Evolutionary conservation across 306 rosid species (phyloP).

Genomic region (Acacia crassicarpa): DNA sequence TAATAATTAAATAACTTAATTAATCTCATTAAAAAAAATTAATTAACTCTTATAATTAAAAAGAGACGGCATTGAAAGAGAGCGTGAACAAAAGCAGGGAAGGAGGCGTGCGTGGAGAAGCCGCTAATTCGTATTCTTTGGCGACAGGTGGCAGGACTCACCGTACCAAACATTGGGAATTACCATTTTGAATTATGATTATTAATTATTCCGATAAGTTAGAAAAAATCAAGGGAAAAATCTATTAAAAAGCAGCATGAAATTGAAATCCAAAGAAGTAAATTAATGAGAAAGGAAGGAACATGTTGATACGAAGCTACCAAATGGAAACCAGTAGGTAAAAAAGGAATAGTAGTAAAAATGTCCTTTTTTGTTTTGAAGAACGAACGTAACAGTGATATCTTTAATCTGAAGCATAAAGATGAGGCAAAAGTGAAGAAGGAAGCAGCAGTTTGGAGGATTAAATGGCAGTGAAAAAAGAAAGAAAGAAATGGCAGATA

Average conservation of each 20-base stretch:
- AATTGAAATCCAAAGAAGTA: not conserved
- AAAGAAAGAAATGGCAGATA: no score
- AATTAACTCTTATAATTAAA: no score
- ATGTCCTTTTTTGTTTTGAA: not conserved
- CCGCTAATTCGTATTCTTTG: conserved; percentile 9
- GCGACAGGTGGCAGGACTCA: not conserved
- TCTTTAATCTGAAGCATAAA: no score
- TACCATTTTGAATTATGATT: not conserved
- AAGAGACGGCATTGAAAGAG: not conserved
- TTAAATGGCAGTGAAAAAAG: not conserved
- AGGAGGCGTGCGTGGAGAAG: conserved; percentile 42
- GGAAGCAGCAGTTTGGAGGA: not conserved
- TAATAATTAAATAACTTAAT: no score
- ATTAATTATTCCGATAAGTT: not conserved
- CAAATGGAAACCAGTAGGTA: not conserved
- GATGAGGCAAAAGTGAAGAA: not conserved
- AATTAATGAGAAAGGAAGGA: not conserved
- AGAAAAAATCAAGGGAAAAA: not conserved
- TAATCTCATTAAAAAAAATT: no score
- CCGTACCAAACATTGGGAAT: not conserved
- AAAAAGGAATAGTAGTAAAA: not conserved
- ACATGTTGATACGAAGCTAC: not conserved
- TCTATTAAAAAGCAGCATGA: not conserved
- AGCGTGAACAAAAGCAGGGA: not conserved
- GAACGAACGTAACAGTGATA: not conserved